Evolutionary conservation across 495 filamentous ascomycete species (phyloP), one percentile per base, ranked within the genome.

Genomic region (Patellaria atrata): DNA sequence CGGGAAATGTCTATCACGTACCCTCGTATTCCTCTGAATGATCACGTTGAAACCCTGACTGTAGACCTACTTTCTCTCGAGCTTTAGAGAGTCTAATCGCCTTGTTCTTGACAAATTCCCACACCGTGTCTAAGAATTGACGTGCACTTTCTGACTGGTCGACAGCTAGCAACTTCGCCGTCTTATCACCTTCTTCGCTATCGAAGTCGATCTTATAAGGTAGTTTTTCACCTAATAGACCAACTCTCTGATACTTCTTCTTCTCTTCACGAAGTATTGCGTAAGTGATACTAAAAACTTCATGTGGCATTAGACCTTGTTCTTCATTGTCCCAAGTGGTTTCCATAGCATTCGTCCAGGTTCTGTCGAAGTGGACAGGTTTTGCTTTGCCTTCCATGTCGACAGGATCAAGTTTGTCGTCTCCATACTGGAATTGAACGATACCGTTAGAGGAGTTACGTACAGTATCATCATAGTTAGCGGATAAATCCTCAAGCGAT

Each of bases 391-490:
- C 89, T 56, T 97, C 89, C 89, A 97, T 96, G 53, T 94, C 83
- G 26, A 92, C 77, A 10, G 89, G 89, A 60, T 97, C 89, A 30
- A 97, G 62, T 39, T 82, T 79, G 50, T 97, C 89, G 25, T 89
- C 89, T 52, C 89, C 89, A 43, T 87, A 97, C 54, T 92, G 82
- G 58, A 96, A 96, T 54, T 97, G 91, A 2, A 96, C 82, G 43
- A 97, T 77, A 14, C 72, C 73, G 23, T 74, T 73, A 10, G 74
- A 76, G 2, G 82, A 89, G 21, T 85, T 94, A 31, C 89, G 73
- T 2, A 97, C 91, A 2, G 91, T 96, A 50, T 89, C 67, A 54
- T 97, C 89, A 45, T 97, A 97, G 48, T 79, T 68, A 0, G 79
- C 78, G 0, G 83, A 89, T 5, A 96, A 63, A 68, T 97, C 89